Evolutionary conservation across 78 protist genomes (phyloP).

Genomic region (Monocercomonoides exilis): DNA sequence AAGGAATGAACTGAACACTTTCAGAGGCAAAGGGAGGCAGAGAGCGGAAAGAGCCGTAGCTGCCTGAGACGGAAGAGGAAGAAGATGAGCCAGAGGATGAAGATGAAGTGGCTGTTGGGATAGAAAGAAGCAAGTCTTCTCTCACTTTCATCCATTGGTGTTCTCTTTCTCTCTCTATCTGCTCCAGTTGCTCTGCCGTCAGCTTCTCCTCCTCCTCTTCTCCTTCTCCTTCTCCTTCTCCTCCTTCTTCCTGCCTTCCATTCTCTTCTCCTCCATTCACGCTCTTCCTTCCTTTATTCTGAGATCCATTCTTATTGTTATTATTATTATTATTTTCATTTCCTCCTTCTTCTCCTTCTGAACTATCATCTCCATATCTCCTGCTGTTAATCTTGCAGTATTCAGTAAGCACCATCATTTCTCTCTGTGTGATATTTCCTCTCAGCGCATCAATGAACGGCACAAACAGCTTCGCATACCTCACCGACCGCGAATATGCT

Average conservation of each 20-base stretch:
- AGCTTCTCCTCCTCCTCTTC: background rate
- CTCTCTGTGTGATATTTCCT: background rate
- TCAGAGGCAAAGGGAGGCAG: no score
- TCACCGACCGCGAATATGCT: background rate
- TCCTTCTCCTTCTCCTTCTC: background rate
- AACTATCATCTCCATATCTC: background rate
- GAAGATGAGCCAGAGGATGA: background rate
- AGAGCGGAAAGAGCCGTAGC: background rate
- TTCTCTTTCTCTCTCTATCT: background rate
- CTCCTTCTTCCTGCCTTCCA: background rate
- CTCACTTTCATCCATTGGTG: background rate
- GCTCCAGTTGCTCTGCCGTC: background rate
- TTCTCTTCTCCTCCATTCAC: background rate
- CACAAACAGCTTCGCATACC: conserved; percentile 24
- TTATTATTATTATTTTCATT: no score
- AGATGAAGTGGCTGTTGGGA: background rate
- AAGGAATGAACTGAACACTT: background rate
- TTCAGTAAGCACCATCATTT: background rate
- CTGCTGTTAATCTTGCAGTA: background rate
- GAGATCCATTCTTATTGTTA: no score
- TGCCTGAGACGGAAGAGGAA: background rate
- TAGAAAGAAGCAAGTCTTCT: background rate
- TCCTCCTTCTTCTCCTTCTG: background rate
- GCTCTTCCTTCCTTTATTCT: no score
- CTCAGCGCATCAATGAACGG: conserved; percentile 9